phyloP scores from a whole-genome alignment of 192 early-diverging fungal genomes.

The Backusella parvicylindrica region DNA sequence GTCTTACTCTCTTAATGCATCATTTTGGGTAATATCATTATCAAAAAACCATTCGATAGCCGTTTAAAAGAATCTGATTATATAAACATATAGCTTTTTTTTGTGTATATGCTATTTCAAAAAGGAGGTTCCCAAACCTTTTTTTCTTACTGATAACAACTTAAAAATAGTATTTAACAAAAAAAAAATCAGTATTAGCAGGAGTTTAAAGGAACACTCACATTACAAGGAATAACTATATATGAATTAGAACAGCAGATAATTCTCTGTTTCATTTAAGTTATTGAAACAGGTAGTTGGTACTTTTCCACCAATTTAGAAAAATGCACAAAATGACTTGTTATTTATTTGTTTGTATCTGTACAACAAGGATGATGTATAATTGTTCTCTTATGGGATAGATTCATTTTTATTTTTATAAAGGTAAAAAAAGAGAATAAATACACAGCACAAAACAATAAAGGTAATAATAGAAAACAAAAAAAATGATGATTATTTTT shows the following conservation, averaged over 20 bases:
- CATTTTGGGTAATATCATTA: background rate
- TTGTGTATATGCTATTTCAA: background rate
- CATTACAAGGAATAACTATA: no score
- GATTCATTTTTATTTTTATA: no score
- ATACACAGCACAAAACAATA: no score
- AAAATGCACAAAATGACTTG: background rate
- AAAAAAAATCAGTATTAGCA: background rate
- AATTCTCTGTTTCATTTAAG: background rate
- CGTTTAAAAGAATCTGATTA: background rate
- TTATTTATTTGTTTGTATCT: background rate
- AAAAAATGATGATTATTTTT: background rate
- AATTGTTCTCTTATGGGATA: no score
- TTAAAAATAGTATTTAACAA: background rate
- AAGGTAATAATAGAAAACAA: background rate
- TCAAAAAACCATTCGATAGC: background rate
- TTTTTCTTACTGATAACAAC: background rate
- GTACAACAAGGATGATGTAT: background rate
- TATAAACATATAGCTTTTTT: background rate
- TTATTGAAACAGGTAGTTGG: background rate
- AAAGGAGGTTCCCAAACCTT: background rate
- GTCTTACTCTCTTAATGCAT: background rate
- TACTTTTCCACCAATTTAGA: conserved; percentile 3
- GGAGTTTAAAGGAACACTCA: background rate
- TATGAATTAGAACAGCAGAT: background rate
- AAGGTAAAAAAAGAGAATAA: no score